Base-by-base conservation (phyloP, 1,284 basidiomycete species). In the Cutaneotrichosporon dermatis region DNA sequence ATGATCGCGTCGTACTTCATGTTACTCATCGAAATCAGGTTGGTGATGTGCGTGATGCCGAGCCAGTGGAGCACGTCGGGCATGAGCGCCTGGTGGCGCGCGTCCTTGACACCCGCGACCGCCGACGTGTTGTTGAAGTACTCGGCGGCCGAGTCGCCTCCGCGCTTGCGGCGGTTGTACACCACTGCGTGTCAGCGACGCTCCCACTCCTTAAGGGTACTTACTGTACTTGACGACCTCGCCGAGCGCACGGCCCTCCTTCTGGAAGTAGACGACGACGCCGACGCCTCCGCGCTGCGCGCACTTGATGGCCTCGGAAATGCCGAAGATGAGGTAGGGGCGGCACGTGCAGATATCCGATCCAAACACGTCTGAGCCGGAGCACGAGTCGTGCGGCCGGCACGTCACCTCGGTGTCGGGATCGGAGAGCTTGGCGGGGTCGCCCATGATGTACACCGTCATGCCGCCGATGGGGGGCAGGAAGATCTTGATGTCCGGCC, bases 1-100 rank as follows among this genome's bases (percentile, higher is more conserved):
- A 95, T 88, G 56, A 95, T 92, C 7, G 93, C 91, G 67, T 95
- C 85, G 80, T 96, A 92, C 84, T 96, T 96, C 88, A 90, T 88
- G 73, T 73, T 74, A 50, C 60, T 66, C 94, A 97, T 96, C 33
- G 87, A 89, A 55, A 95, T 86, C 86, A 96, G 86, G 74, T 88
- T 88, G 76, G 91, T 86, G 58, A 96, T 87, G 81, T 90, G 90
- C 76, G 77, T 86, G 73, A 95, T 88, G 0, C 92, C 92, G n/a
- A 95, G 78, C 89, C 91, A 95, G 76, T 92, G 90, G 52, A 98
- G 80, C 3, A 96, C 87, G 74, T 98, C 94, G 3, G 94, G 94
- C 93, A 97, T 96, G 61, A 97, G 82, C 2, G 88, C 90, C 75
- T 95, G 92, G 85, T 94, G 93, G 25, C 92, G 84, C 87, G 93